A percentile compares a stretch with the other conserved stretches of the same genome.
These are phyloP conservation scores for Isatis tinctoria DNA, from an alignment of 345 rosid genomes.

Conservation along the genomic window DNA sequence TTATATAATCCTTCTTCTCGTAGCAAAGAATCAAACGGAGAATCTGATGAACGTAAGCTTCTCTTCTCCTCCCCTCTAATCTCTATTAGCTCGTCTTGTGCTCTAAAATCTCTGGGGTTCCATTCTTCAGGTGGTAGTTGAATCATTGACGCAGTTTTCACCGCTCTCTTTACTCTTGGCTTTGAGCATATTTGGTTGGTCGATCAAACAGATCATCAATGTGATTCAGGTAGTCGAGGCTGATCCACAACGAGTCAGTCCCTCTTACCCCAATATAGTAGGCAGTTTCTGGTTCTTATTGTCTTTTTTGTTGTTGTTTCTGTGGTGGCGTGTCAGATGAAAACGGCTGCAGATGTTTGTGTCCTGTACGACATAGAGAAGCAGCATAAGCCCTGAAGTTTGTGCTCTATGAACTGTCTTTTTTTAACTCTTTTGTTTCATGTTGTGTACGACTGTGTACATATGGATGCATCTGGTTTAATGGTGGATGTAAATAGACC, in stretches of 20 bases:
- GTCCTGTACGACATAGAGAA: conserved; percentile 73
- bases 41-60: conserved; percentile 57
- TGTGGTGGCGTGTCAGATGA: conserved; percentile 50
- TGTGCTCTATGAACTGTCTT: not conserved
- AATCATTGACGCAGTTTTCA: conserved; percentile 42
- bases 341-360: conserved; percentile 90
- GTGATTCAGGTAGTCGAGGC: conserved; percentile 62
- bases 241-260: not conserved
- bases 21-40: conserved; percentile 55
- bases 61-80: not conserved
- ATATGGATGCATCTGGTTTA: conserved; percentile 13
- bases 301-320: not conserved
- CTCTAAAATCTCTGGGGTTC: conserved; percentile 6
- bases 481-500: conserved; percentile 21
- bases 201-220: conserved; percentile 72
- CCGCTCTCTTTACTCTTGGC: conserved; percentile 48
- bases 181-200: conserved; percentile 76
- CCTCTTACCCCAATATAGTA: not conserved
- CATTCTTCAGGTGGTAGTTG: conserved; percentile 46
- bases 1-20: conserved; percentile 72
- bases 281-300: not conserved
- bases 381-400: conserved; percentile 40
- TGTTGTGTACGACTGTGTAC: conserved; percentile 15
- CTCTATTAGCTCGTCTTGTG: not conserved
- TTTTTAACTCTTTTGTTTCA: not conserved